Base-by-base conservation (phyloP, 1,139 yeast species). In the Blastobotrys petasosporus region DNA sequence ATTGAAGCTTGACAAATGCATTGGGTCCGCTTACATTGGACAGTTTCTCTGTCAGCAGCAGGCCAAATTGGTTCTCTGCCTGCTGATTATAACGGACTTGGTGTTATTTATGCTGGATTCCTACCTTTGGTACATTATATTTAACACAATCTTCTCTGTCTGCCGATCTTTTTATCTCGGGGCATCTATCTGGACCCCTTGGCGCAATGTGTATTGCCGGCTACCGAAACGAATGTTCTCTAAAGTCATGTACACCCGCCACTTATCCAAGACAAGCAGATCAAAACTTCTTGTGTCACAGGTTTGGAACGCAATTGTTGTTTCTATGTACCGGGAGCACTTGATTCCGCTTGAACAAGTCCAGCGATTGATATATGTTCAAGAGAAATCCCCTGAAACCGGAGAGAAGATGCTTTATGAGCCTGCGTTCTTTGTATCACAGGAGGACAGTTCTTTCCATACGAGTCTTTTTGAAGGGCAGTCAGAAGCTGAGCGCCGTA, bases 71-170 rank as follows among this genome's bases (percentile, higher is more conserved):
- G 70, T 82, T 0, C 62, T 87, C 34, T 66, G 66, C 0, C 63
- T 84, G 40, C 76, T 86, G 61, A 67, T 75, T 34, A 50, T 81
- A 15, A 80, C 90, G 0, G 92, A 86, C 61, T 68, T 85, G 64
- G 73, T 84, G 1, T 68, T 87, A 38, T 87, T 85, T 61, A 85
- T 87, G 58, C 70, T 87, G 49, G 96, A 87, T 58, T 86, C 95
- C 0, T 87, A 87, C 56, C 73, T 87, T 32, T 87, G 96, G 96
- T 87, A 86, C 59, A 81, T 86, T 52, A 77, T 87, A 41, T 81
- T 87, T 72, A 86, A 82, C 59, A 80, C 92, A 48, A 59, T 82
- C 1, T 80, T 86, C 52, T 85, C 95, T 1, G 76, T 85, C 23
- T 70, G 76, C 2, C 63, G 85, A 30, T 83, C 95, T 0, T 79